phyloP scores from a whole-genome alignment of 768 basidiomycete genomes.

The Gautieria morchelliformis region DNA sequence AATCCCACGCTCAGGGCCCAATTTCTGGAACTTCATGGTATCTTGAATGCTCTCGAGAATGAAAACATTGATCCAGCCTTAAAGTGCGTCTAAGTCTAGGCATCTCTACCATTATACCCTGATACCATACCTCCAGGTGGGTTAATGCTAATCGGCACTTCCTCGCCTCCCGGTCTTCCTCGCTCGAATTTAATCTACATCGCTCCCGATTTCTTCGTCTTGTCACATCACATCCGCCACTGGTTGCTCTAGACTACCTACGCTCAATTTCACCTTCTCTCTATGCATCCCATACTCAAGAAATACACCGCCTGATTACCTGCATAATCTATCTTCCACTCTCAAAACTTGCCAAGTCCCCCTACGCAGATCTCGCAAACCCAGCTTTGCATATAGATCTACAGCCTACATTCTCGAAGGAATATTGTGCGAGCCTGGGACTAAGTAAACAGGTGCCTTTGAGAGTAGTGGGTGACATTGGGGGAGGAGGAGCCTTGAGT shows the following conservation, averaged over 20 bases:
- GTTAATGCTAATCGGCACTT: constrained; percentile 54
- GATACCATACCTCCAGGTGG: constrained; percentile 51
- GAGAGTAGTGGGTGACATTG: constrained; percentile 84
- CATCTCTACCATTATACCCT: not conserved
- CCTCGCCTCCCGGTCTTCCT: constrained; percentile 58
- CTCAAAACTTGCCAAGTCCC: constrained; percentile 52
- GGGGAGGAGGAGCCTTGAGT: constrained; percentile 82
- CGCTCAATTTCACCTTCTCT: constrained; percentile 54
- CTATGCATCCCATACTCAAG: constrained; percentile 47
- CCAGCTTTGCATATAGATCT: constrained; percentile 69
- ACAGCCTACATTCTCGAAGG: constrained; percentile 75
- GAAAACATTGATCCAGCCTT: constrained; percentile 71
- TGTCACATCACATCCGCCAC: constrained; percentile 46
- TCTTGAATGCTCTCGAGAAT: constrained; percentile 54
- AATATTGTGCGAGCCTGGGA: constrained; percentile 79
- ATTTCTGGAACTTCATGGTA: constrained; percentile 63
- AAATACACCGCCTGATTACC: constrained; percentile 62
- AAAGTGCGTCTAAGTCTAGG: constrained; percentile 36
- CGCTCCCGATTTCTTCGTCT: constrained; percentile 84
- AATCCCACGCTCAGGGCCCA: constrained; percentile 38
- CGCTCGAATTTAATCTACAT: constrained; percentile 84
- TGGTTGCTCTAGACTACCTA: constrained; percentile 67
- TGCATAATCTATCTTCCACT: constrained; percentile 65
- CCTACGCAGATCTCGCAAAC: constrained; percentile 66
- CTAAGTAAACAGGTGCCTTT: constrained; percentile 87